These are phyloP conservation scores for Rutstroemia sp. DNA, from an alignment of 2,329 filamentous ascomycete genomes.

Conservation along the genomic window DNA sequence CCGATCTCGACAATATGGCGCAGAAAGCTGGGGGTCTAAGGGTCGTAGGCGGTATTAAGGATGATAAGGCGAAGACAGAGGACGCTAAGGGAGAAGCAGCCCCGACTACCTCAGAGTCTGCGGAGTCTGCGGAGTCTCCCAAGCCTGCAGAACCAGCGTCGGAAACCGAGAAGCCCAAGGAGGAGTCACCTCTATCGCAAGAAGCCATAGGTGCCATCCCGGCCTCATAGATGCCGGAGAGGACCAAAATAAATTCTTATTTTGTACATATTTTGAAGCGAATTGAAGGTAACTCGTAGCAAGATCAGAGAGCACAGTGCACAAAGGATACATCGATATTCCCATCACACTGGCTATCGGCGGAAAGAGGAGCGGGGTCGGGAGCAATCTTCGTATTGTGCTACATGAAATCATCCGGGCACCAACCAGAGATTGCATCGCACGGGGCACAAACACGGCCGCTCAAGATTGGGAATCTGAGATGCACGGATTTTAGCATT, in stretches of 20 bases:
- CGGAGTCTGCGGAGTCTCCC: neutral
- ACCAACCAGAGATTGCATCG: too few relatives aligned
- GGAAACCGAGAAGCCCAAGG: conserved; percentile 1
- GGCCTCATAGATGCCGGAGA: conserved; percentile 19
- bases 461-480: too few relatives aligned
- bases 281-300: neutral
- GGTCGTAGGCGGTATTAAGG: conserved; percentile 26
- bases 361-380: too few relatives aligned
- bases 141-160: neutral
- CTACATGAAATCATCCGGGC: too few relatives aligned
- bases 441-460: too few relatives aligned
- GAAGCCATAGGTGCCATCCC: conserved; percentile 20
- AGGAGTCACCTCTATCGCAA: conserved; percentile 12
- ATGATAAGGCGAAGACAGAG: conserved; percentile 13
- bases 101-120: neutral
- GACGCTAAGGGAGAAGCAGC: neutral
- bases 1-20: conserved; percentile 24
- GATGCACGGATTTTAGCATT: too few relatives aligned
- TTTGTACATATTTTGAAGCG: conserved; percentile 2
- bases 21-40: conserved; percentile 25
- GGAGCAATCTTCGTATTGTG: too few relatives aligned
- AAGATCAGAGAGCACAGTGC: neutral
- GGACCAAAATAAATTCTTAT: neutral
- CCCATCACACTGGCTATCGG: neutral
- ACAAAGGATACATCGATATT: neutral